Conservation (phyloP, 345 rosid species). For the Syzygium oleosum region DNA sequence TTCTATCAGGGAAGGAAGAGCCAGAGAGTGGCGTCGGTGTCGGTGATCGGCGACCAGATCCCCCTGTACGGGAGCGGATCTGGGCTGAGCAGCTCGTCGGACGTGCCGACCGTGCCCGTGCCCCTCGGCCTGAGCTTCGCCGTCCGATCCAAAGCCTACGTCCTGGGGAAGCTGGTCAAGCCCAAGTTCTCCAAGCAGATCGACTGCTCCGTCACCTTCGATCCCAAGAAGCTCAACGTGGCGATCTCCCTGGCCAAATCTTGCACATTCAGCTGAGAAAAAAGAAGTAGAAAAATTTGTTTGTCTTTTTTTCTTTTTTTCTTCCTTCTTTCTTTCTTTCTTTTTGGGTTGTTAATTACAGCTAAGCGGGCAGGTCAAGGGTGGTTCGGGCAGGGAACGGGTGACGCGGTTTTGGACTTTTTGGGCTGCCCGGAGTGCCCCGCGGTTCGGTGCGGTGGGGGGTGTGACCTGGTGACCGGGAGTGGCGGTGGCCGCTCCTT, state of each 20-base stretch:
- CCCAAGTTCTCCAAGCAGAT: conserved; percentile 68
- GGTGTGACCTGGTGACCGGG: not conserved
- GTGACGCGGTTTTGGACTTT: not conserved
- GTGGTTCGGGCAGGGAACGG: not conserved
- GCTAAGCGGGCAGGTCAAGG: conserved; percentile 1
- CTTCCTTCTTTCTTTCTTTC: no score
- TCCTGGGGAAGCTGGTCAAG: conserved; percentile 83
- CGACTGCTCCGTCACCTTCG: conserved; percentile 49
- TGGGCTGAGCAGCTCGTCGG: conserved; percentile 40
- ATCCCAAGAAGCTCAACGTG: conserved; percentile 55
- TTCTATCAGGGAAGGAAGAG: conserved; percentile 85
- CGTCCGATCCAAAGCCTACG: conserved; percentile 71
- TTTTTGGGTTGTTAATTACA: not conserved
- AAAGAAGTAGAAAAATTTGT: not conserved
- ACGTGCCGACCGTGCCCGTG: conserved; percentile 39
- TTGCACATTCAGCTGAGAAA: conserved; percentile 39
- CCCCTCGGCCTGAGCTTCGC: conserved; percentile 47
- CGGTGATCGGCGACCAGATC: conserved; percentile 54
- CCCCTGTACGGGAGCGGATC: conserved; percentile 90
- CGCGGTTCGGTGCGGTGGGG: not conserved
- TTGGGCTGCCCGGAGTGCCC: not conserved
- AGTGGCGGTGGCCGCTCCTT: not conserved
- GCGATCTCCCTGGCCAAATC: conserved; percentile 58
- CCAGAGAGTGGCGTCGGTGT: conserved; percentile 42
- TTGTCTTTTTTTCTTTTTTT: not conserved